Percentiles rank a stretch among this genome's conserved stretches.
Evolutionary conservation across 169 alveolate genomes (phyloP).

Genomic region (Amoebophrya sp.): DNA sequence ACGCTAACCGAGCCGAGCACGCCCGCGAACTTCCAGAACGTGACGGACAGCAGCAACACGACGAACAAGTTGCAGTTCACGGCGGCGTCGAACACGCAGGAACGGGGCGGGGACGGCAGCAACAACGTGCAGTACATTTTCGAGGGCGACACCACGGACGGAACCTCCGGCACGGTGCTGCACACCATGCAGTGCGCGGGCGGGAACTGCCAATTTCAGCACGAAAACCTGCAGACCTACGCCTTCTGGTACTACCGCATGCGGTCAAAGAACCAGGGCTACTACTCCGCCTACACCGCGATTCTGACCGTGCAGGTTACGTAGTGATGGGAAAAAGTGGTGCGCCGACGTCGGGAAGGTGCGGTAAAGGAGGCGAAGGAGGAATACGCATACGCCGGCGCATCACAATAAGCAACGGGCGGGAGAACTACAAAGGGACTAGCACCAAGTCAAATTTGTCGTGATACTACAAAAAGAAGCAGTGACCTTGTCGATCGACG

Average conservation of each 20-base stretch:
- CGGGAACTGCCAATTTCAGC: background rate
- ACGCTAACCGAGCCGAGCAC: background rate
- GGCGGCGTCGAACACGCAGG: background rate
- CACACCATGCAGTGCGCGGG: background rate
- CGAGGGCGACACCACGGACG: background rate
- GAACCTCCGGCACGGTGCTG: background rate
- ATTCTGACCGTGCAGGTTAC: background rate
- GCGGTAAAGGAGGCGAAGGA: no score
- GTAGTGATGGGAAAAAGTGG: no score
- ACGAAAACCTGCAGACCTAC: background rate
- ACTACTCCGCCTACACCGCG: background rate
- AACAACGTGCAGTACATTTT: background rate
- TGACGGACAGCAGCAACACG: background rate
- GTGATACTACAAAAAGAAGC: no score
- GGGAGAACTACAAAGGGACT: no score
- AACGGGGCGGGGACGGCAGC: background rate
- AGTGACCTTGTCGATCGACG: no score
- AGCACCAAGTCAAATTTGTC: no score
- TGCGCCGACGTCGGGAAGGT: no score
- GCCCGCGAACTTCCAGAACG: background rate
- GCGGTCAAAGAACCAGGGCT: conserved; percentile 2
- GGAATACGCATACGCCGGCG: no score
- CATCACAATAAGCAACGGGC: no score
- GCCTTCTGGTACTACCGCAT: conserved; percentile 12
- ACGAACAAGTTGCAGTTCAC: background rate